These are phyloP conservation scores for Gossypium ekmanianum DNA, from an alignment of 345 rosid species.

Conservation along the genomic window DNA sequence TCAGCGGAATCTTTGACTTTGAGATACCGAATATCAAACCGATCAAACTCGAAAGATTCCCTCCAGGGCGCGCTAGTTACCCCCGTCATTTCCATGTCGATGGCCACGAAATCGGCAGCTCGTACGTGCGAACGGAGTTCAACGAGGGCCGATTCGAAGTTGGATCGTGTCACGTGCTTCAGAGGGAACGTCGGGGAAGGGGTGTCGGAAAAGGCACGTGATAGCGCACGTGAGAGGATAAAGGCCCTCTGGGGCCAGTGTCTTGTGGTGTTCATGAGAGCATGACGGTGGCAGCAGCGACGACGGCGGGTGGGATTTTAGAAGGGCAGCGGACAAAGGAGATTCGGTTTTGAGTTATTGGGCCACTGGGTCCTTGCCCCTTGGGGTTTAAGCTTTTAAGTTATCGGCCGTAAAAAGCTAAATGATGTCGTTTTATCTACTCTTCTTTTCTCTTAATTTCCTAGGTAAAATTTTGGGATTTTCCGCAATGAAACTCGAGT, in stretches of 20 bases:
- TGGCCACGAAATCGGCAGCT: slow-evolving; percentile 84
- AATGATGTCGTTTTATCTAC: background rate
- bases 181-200: slow-evolving; percentile 49
- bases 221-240: slow-evolving; percentile 31
- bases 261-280: slow-evolving; percentile 29
- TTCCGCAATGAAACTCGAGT: background rate
- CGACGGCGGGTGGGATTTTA: slow-evolving; percentile 1
- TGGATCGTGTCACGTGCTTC: slow-evolving; percentile 68
- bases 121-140: slow-evolving; percentile 55
- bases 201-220: slow-evolving; percentile 30
- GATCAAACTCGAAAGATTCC: slow-evolving; percentile 76
- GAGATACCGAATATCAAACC: slow-evolving; percentile 69
- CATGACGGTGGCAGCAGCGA: background rate
- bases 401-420: background rate
- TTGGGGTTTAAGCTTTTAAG: background rate
- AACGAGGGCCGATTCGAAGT: slow-evolving; percentile 61
- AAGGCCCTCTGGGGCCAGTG: slow-evolving; percentile 32
- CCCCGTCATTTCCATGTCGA: slow-evolving; percentile 96
- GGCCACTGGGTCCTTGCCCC: background rate
- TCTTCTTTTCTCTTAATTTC: background rate
- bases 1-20: slow-evolving; percentile 94
- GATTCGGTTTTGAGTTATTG: background rate
- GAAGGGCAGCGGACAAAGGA: background rate
- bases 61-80: slow-evolving; percentile 87
- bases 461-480: background rate